These are phyloP conservation scores for Acer campestre DNA, from an alignment of 345 rosid species.

Conservation along the genomic window DNA sequence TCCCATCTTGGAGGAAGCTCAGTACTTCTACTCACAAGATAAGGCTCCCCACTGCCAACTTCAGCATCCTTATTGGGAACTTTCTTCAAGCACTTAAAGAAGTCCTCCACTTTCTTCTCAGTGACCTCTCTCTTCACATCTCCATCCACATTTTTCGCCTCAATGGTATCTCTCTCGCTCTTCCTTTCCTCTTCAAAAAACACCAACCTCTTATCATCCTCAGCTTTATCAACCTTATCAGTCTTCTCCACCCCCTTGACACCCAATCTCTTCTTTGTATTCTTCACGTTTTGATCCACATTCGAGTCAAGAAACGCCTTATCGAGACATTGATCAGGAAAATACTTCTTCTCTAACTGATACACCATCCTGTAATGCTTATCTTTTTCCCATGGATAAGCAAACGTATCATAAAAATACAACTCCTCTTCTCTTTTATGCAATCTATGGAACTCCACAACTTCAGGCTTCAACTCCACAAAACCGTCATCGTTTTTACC, in stretches of 20 bases:
- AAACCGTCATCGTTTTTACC: constrained; percentile 59
- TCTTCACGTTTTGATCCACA: constrained; percentile 27
- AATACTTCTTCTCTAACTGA: constrained; percentile 96
- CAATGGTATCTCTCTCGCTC: constrained; percentile 14
- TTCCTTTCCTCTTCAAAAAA: constrained; percentile 66
- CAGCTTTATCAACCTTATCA: constrained; percentile 24
- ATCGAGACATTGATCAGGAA: constrained; percentile 82
- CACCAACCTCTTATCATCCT: constrained; percentile 51
- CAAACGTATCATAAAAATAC: constrained; percentile 80
- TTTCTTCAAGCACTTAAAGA: constrained; percentile 87
- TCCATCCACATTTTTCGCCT: constrained; percentile 14
- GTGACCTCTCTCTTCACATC: constrained; percentile 42
- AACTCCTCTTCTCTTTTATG: constrained; percentile 93
- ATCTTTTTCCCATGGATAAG: constrained; percentile 94
- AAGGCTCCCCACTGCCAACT: constrained; percentile 64
- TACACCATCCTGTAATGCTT: constrained; percentile 97
- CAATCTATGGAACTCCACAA: constrained; percentile 71
- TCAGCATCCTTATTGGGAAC: constrained; percentile 53
- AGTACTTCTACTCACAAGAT: constrained; percentile 62
- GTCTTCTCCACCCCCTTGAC: constrained; percentile 27
- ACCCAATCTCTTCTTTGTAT: constrained; percentile 32
- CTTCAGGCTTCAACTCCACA: constrained; percentile 86
- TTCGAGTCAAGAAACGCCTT: constrained; percentile 76
- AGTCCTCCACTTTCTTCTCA: constrained; percentile 87
- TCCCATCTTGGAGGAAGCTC: constrained; percentile 93